These are phyloP conservation scores for Phytophthora nicotianae DNA, from an alignment of 352 stramenopile species.

Conservation along the genomic window DNA sequence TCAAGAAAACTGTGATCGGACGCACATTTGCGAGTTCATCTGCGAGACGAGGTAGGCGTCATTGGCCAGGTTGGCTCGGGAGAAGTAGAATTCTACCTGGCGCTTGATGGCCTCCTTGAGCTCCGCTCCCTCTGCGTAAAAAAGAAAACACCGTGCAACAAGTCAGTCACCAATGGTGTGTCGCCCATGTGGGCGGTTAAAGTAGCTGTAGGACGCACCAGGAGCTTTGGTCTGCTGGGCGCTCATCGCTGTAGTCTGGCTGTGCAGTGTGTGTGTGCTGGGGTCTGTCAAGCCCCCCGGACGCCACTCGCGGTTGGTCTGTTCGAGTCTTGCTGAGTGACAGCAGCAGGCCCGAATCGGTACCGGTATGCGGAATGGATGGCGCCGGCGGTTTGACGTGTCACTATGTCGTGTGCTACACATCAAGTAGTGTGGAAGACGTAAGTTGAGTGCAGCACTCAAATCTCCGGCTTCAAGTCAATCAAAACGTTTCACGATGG, in stretches of 20 bases:
- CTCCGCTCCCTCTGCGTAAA: slow-evolving; percentile 53
- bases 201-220: slow-evolving; percentile 16
- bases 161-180: slow-evolving; percentile 7
- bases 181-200: neutral
- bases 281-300: slow-evolving; percentile 4
- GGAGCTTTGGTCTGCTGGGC: slow-evolving; percentile 26
- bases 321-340: slow-evolving; percentile 31
- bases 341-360: slow-evolving; percentile 15
- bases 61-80: slow-evolving; percentile 83
- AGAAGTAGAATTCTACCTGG: slow-evolving; percentile 94
- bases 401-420: slow-evolving; percentile 5
- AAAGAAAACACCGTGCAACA: slow-evolving; percentile 2
- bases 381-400: slow-evolving; percentile 38
- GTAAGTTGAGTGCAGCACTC: neutral
- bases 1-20: neutral
- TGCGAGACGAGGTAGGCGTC: slow-evolving; percentile 89
- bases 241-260: slow-evolving; percentile 29
- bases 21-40: slow-evolving; percentile 91
- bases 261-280: slow-evolving; percentile 8
- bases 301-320: slow-evolving; percentile 25
- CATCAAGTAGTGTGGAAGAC: slow-evolving; percentile 7
- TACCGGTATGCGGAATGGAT: slow-evolving; percentile 35
- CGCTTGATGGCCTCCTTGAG: slow-evolving; percentile 83
- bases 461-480: neutral
- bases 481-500: too few species aligned